Base-by-base conservation (phyloP, 352 stramenopile species). In the Sclerospora graminicola region DNA sequence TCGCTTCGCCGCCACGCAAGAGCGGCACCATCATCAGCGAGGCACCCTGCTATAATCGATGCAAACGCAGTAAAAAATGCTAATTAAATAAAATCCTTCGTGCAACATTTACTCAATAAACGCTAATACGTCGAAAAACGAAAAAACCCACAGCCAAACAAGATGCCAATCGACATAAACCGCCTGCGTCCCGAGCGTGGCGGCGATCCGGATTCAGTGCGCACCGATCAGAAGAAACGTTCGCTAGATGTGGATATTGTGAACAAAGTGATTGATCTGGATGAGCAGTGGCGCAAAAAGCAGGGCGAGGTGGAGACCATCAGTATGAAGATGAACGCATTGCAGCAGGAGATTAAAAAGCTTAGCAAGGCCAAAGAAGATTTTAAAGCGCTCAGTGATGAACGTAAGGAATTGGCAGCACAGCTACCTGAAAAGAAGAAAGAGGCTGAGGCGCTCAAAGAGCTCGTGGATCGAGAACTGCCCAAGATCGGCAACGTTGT, bases 111-210 rank as follows among this genome's bases (percentile, higher is more conserved):
- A n/a, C n/a, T n/a, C n/a, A n/a, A n/a, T n/a, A n/a, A n/a, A n/a
- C 40, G 30, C 27, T 40, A 46, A 60, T 49, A 46, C 36, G 57
- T 57, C 42, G 48, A 66, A 64, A 63, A 59, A 39, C 24, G 26
- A 40, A 41, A 14, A 31, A 34, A 26, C 48, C 34, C 51, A 45
- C 24, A 57, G 31, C 51, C 45, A 66, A 63, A 7, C 23, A 66
- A 50, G 51, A 99, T 99, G 95, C 94, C 94, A 45, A 97, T 99
- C 57, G 94, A 98, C 74, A 98, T 99, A 59, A 98, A 98, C 66
- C 84, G 93, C 41, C 73, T 99, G 41, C 88, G 95, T 40, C 79
- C 79, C 43, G 96, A 99, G 62, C 89, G 92, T 42, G 94, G 94
- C n/a, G n/a, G n/a, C n/a, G n/a, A n/a, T n/a, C n/a, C n/a, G n/a